A percentile compares a stretch with the other conserved stretches of the same genome.
Conservation (phyloP, 306 rosid genomes). For the Dryas drummondii region DNA sequence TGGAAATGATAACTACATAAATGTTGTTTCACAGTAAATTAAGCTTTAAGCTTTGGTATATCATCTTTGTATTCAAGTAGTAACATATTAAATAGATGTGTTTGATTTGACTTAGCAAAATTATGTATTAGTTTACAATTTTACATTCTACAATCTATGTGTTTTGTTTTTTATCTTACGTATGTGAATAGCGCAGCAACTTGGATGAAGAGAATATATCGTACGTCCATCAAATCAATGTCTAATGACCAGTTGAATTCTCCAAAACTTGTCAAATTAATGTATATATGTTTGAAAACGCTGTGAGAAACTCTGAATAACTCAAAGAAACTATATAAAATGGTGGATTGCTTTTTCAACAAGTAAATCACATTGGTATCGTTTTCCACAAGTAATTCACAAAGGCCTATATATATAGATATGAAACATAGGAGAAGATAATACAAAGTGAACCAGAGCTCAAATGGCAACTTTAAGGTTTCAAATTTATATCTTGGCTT, state of each 20-base stretch:
- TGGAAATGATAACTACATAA: slow-evolving; percentile 42
- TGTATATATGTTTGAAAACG: too few species aligned
- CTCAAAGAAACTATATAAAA: too few species aligned
- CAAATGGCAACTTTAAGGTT: slow-evolving; percentile 10
- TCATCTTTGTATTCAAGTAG: neutral
- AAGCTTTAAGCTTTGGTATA: neutral
- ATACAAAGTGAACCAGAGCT: neutral
- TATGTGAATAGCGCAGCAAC: neutral
- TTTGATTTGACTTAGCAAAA: neutral
- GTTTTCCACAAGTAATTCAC: neutral
- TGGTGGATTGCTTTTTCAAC: too few species aligned
- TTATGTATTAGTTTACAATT: too few species aligned
- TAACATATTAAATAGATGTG: neutral
- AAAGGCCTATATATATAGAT: neutral
- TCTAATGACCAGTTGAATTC: too few species aligned
- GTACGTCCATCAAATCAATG: too few species aligned
- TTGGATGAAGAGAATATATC: too few species aligned
- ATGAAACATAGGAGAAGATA: neutral
- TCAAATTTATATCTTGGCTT: neutral
- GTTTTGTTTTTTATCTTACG: neutral
- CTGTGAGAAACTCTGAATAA: too few species aligned
- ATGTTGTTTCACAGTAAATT: neutral
- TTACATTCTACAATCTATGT: too few species aligned
- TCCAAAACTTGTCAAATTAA: too few species aligned
- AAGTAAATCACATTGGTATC: neutral